These are phyloP conservation scores for Buddleja alternifolia DNA, from an alignment of 257 asterid genomes.

Conservation along the genomic window DNA sequence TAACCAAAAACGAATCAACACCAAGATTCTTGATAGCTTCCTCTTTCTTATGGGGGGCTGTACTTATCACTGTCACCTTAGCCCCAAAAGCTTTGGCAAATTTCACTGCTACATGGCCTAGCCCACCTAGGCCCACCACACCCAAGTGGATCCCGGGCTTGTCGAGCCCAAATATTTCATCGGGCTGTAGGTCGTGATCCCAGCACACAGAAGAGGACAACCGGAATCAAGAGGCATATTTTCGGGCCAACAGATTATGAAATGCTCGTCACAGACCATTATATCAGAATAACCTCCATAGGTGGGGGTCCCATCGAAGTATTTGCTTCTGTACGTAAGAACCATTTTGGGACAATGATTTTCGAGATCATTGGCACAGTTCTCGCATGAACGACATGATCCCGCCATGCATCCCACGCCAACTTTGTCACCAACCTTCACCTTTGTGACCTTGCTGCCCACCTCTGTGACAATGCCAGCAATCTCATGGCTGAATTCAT, in stretches of 20 bases:
- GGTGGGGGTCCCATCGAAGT: slow-evolving; percentile 39
- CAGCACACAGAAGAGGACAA: slow-evolving; percentile 40
- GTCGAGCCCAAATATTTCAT: slow-evolving; percentile 35
- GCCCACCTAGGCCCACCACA: slow-evolving; percentile 38
- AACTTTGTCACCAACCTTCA: slow-evolving; percentile 38
- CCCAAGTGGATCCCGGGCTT: slow-evolving; percentile 35
- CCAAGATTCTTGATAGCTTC: slow-evolving; percentile 39
- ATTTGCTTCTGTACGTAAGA: slow-evolving; percentile 38
- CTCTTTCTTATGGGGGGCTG: slow-evolving; percentile 30
- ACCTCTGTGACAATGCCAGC: slow-evolving; percentile 38
- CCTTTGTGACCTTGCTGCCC: slow-evolving; percentile 33
- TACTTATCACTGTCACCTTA: slow-evolving; percentile 39
- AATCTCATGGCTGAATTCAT: slow-evolving; percentile 36
- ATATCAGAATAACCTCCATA: slow-evolving; percentile 42
- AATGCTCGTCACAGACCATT: slow-evolving; percentile 43
- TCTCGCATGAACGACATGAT: slow-evolving; percentile 33
- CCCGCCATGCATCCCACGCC: slow-evolving; percentile 43
- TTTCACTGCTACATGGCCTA: slow-evolving; percentile 40
- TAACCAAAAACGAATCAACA: slow-evolving; percentile 37
- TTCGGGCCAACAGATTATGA: slow-evolving; percentile 34
- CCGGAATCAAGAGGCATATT: slow-evolving; percentile 38
- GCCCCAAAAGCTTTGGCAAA: slow-evolving; percentile 45
- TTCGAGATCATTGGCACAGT: slow-evolving; percentile 35
- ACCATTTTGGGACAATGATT: slow-evolving; percentile 38
- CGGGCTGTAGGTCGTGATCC: slow-evolving; percentile 42